A percentile compares a stretch with the other conserved stretches of the same genome.
Evolutionary conservation across 257 asterid genomes (phyloP).

Genomic region (Jacaranda mimosifolia): DNA sequence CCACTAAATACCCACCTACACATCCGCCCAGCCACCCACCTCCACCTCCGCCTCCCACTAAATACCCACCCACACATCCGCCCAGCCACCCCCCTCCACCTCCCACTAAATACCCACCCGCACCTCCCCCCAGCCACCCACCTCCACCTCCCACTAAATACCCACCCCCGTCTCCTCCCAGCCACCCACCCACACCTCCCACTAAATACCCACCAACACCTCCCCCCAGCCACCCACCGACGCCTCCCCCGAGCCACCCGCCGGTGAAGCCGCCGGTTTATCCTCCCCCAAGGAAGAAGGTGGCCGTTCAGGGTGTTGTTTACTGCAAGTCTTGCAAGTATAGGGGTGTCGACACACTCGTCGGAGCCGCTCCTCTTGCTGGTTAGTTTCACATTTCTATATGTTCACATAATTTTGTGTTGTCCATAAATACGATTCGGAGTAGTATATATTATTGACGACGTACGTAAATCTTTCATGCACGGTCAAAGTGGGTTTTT

Average conservation of each 20-base stretch:
- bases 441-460: too few relatives aligned
- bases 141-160: too few relatives aligned
- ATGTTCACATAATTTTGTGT: too few relatives aligned
- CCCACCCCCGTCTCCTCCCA: too few relatives aligned
- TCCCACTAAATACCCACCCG: too few relatives aligned
- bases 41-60: neutral
- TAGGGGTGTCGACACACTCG: constrained; percentile 52
- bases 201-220: too few relatives aligned
- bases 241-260: neutral
- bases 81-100: neutral
- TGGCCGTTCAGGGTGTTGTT: constrained; percentile 64
- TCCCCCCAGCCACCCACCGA: neutral
- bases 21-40: constrained; percentile 13
- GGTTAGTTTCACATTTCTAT: constrained; percentile 37
- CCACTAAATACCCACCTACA: neutral
- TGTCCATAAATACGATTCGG: too few relatives aligned
- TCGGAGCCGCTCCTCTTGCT: constrained; percentile 55
- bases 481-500: too few relatives aligned
- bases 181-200: too few relatives aligned
- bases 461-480: too few relatives aligned
- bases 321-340: constrained; percentile 79
- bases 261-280: constrained; percentile 31
- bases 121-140: neutral
- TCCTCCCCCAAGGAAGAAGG: constrained; percentile 43
- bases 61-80: too few relatives aligned